phyloP scores from a whole-genome alignment of 805 yeast genomes.

The Jamesozyma spencerorum region DNA sequence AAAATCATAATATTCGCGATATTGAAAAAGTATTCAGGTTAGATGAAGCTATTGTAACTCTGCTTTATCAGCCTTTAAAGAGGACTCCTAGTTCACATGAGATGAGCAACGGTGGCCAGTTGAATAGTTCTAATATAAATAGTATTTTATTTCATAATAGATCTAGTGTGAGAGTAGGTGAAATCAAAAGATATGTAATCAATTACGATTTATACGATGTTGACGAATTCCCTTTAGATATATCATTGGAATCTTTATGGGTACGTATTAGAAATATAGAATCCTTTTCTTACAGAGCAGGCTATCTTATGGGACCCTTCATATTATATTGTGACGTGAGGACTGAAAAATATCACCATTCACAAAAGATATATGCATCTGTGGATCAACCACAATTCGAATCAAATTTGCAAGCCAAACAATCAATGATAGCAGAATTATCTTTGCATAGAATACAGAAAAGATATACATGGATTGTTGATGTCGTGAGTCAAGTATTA shows the following conservation, averaged over 20 bases:
- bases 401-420: slow-evolving; percentile 64
- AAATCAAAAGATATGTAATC: slow-evolving; percentile 46
- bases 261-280: slow-evolving; percentile 55
- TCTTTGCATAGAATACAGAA: slow-evolving; percentile 54
- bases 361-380: slow-evolving; percentile 46
- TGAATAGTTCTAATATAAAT: background rate
- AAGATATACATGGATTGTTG: slow-evolving; percentile 58
- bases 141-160: slow-evolving; percentile 10
- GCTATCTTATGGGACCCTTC: slow-evolving; percentile 68
- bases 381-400: slow-evolving; percentile 73
- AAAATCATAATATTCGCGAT: too few relatives aligned
- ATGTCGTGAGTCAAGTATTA: slow-evolving; percentile 60
- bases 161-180: slow-evolving; percentile 43
- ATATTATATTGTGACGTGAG: slow-evolving; percentile 64
- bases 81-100: too few relatives aligned
- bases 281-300: slow-evolving; percentile 45
- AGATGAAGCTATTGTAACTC: too few relatives aligned
- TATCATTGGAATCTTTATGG: slow-evolving; percentile 34
- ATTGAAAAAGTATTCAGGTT: too few relatives aligned
- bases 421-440: slow-evolving; percentile 48
- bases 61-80: too few relatives aligned
- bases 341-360: slow-evolving; percentile 44
- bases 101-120: too few relatives aligned
- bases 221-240: slow-evolving; percentile 22
- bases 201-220: slow-evolving; percentile 37